Percentiles rank a stretch among this genome's conserved stretches.
Evolutionary conservation across 768 basidiomycete genomes (phyloP).

Genomic region (Suillus subalutaceus): DNA sequence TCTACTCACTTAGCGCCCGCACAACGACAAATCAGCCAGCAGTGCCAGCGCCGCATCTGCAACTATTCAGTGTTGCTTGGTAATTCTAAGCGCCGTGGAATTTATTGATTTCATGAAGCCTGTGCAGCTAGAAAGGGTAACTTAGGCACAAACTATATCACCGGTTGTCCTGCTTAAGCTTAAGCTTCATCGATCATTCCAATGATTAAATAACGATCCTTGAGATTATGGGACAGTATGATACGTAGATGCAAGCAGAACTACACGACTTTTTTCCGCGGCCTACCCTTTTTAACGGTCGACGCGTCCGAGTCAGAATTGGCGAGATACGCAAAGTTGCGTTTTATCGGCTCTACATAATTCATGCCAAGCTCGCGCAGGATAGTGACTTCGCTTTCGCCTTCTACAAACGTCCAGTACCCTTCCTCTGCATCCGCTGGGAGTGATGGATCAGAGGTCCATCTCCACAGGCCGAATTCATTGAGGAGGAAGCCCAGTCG

Average conservation of each 20-base stretch:
- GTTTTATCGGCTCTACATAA: constrained; percentile 41
- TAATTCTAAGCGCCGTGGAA: no score
- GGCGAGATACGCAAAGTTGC: constrained; percentile 35
- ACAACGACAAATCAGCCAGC: no score
- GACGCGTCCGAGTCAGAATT: neutral
- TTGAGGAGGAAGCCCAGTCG: constrained; percentile 53
- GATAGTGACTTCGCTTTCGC: constrained; percentile 48
- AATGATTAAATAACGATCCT: neutral
- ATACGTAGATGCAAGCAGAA: neutral
- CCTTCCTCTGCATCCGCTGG: constrained; percentile 27
- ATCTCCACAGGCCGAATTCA: constrained; percentile 68
- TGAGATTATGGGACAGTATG: neutral
- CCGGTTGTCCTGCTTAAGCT: no score
- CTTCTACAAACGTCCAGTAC: constrained; percentile 50
- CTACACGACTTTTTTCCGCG: neutral
- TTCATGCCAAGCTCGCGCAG: constrained; percentile 47
- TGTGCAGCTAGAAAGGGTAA: no score
- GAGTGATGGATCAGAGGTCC: constrained; percentile 30
- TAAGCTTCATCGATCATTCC: neutral
- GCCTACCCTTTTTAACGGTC: constrained; percentile 10
- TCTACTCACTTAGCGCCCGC: no score
- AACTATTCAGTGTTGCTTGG: no score
- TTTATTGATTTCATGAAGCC: no score
- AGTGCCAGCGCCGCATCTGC: no score
- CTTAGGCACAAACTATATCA: no score